Base-by-base conservation (phyloP, 2,329 filamentous ascomycete species). In the Cercospora canescens region DNA sequence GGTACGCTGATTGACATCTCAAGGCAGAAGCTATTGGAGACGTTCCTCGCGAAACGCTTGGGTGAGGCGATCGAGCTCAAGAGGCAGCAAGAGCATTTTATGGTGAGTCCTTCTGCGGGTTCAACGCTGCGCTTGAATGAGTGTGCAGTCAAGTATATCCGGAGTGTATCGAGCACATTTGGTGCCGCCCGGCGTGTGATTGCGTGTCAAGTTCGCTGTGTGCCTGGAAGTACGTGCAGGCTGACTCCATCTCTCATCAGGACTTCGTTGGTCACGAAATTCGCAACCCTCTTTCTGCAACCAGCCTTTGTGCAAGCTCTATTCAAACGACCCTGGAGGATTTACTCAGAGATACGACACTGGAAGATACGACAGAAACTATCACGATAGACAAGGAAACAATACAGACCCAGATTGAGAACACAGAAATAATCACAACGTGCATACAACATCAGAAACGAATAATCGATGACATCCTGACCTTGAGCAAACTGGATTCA, bases 381-480 rank as follows among this genome's bases (percentile, higher is more conserved):
- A 59, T 57, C 26, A 50, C 41, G 11, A 54, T 65, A 26, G 63
- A 63, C 37, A 52, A 60, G 34, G 60, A 61, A 32, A 61, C 50
- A 16, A 60, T 70, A 11, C 67, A 63, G 52, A 63, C 56, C 6
- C 63, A 65, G 28, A 62, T 72, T 11, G 75, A 75, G 28, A 71
- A 71, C 21, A 73, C 71, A 6, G 72, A 75, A 57, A 76, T 73
- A 9, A 76, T 77, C 48, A 68, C 71, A 8, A 66, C 71, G n/a
- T 77, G 75, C 37, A 74, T 74, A 1, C 66, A 70, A 39, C 75
- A 77, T 57, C 74, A 76, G 58, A 74, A 75, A 65, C 74, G 62
- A 39, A 83, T 83, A 35, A 81, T 83, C 5, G 81, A 83, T 64
- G 81, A 83, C 65, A 78, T 83, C 1, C 71, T 83, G n/a, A 82